These are phyloP conservation scores for Tolypocladium inflatum DNA, from an alignment of 2,329 filamentous ascomycete species.

Conservation along the genomic window DNA sequence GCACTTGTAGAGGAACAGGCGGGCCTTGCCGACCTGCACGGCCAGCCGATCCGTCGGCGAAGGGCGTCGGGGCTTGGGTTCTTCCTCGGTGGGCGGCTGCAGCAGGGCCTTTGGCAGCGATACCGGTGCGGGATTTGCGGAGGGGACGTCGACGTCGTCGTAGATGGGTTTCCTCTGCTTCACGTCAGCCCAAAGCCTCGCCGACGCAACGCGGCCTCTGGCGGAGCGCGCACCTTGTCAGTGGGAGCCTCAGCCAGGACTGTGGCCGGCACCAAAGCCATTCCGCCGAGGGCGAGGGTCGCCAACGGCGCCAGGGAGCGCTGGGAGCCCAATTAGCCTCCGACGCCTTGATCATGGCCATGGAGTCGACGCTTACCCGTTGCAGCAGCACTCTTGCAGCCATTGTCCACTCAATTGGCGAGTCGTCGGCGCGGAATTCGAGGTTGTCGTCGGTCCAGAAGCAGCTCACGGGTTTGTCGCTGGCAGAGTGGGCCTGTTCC, in stretches of 20 bases:
- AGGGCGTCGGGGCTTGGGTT: slow-evolving; percentile 38
- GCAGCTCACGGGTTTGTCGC: slow-evolving; percentile 2
- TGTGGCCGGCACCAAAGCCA: slow-evolving; percentile 36
- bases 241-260: slow-evolving; percentile 42
- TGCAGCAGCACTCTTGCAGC: slow-evolving; percentile 50
- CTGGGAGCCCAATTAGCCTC: slow-evolving; percentile 27
- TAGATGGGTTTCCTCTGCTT: slow-evolving; percentile 64
- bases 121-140: slow-evolving; percentile 15
- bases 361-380: slow-evolving; percentile 30
- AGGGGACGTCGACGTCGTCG: slow-evolving; percentile 52
- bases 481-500: slow-evolving; percentile 4
- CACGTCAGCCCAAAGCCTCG: slow-evolving; percentile 1
- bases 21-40: slow-evolving; percentile 67
- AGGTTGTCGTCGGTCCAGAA: slow-evolving; percentile 9
- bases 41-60: slow-evolving; percentile 88
- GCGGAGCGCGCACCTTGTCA: slow-evolving; percentile 17
- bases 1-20: slow-evolving; percentile 71
- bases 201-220: neutral
- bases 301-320: slow-evolving; percentile 45
- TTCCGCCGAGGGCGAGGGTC: slow-evolving; percentile 37
- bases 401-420: slow-evolving; percentile 41
- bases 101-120: slow-evolving; percentile 15
- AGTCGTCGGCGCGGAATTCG: slow-evolving; percentile 14
- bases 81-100: slow-evolving; percentile 20
- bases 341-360: slow-evolving; percentile 4